Conservation (phyloP, 768 basidiomycete species). For the Lentinula aciculospora region DNA sequence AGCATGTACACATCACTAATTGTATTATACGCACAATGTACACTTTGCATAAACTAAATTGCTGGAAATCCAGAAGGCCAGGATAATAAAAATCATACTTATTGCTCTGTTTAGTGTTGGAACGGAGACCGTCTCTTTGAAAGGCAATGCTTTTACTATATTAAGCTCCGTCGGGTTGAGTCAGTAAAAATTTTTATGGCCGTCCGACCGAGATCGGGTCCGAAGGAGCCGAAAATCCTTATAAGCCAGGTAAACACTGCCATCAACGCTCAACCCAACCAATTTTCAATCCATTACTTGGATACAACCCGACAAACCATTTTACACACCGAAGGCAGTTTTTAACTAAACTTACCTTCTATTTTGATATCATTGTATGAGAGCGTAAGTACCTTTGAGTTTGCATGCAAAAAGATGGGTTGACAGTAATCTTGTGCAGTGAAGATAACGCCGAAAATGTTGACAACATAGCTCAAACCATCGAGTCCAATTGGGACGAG, state of each 20-base stretch:
- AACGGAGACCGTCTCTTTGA: no score
- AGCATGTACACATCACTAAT: no score
- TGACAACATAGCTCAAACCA: conserved; percentile 30
- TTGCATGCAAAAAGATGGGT: neutral
- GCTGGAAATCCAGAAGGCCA: no score
- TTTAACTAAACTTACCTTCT: conserved; percentile 11
- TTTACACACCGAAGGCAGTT: conserved; percentile 7
- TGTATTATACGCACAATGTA: no score
- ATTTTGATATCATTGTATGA: conserved; percentile 8
- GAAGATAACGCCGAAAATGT: conserved; percentile 49
- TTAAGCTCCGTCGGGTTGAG: neutral
- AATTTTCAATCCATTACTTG: neutral
- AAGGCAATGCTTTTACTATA: no score
- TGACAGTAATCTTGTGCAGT: conserved; percentile 34
- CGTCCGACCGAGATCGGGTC: neutral
- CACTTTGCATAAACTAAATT: no score
- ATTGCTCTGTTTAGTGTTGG: no score
- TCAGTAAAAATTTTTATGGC: neutral
- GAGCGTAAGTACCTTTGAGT: neutral
- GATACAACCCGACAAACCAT: neutral
- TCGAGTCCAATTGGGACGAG: conserved; percentile 81
- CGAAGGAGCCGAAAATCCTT: neutral
- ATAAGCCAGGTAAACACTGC: neutral
- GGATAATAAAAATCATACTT: no score
- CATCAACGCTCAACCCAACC: neutral